These are phyloP conservation scores for Cynara cardunculus DNA, from an alignment of 129 eudicot genomes.

Conservation along the genomic window DNA sequence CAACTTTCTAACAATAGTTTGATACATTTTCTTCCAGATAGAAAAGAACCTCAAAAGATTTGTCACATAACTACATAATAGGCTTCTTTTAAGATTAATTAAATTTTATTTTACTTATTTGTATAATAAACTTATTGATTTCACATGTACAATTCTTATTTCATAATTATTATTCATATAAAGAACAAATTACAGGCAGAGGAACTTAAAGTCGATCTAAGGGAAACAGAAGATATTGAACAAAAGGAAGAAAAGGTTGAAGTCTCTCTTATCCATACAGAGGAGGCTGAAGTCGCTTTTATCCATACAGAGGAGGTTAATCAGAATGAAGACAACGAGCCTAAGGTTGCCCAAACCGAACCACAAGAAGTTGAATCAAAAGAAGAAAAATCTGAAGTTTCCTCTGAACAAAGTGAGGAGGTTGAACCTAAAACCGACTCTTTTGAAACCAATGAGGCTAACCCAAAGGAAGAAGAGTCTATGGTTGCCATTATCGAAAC, in stretches of 20 bases:
- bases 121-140: not conserved
- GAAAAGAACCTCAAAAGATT: not conserved
- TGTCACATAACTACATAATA: not conserved
- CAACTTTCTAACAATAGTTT: not conserved
- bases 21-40: not conserved
- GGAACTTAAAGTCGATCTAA: not conserved
- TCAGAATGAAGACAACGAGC: not conserved
- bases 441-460: not conserved
- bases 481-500: not conserved
- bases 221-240: not conserved
- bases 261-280: not conserved
- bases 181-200: not conserved
- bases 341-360: not conserved
- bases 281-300: not conserved
- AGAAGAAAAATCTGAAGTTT: not conserved
- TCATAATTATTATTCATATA: not conserved
- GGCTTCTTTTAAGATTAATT: not conserved
- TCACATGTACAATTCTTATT: not conserved
- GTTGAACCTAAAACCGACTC: not conserved
- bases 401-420: not conserved
- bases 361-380: not conserved
- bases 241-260: not conserved
- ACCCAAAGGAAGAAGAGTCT: not conserved
- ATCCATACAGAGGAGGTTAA: not conserved
- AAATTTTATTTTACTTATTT: not conserved